Conservation (phyloP, 2,329 filamentous ascomycete species). For the Xylariales sp. region DNA sequence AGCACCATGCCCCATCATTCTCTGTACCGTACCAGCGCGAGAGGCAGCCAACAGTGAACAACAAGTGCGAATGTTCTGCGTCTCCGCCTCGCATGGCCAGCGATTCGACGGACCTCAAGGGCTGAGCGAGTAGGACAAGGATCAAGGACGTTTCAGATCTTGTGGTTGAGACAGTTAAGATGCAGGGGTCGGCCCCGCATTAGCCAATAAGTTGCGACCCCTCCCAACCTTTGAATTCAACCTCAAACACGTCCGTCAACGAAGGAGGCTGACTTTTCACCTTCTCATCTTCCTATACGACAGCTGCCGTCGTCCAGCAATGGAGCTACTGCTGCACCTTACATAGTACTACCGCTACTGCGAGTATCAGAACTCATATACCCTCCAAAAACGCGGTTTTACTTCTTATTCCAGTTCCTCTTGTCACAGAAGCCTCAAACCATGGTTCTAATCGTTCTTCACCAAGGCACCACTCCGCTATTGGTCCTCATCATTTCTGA, state of each 20-base stretch:
- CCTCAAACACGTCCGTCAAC: conserved; percentile 37
- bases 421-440: no score
- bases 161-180: conserved; percentile 2
- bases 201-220: conserved; percentile 23
- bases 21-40: no score
- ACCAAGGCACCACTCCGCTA: not conserved
- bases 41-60: not conserved
- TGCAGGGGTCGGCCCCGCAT: conserved; percentile 8
- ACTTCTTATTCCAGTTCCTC: no score
- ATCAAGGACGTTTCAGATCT: conserved; percentile 4
- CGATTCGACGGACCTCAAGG: conserved; percentile 3
- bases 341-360: not conserved
- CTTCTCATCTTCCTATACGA: conserved; percentile 8
- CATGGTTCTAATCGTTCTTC: not conserved
- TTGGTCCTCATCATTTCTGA: not conserved
- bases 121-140: conserved; percentile 2
- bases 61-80: no score
- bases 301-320: conserved; percentile 5
- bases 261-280: conserved; percentile 27
- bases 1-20: no score
- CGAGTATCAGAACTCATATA: conserved; percentile 2
- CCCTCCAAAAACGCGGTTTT: conserved; percentile 3
- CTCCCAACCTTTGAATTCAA: conserved; percentile 31
- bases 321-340: not conserved
- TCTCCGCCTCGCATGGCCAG: conserved; percentile 3